phyloP scores from a whole-genome alignment of 2,329 filamentous ascomycete genomes.

The Beauveria sp. region DNA sequence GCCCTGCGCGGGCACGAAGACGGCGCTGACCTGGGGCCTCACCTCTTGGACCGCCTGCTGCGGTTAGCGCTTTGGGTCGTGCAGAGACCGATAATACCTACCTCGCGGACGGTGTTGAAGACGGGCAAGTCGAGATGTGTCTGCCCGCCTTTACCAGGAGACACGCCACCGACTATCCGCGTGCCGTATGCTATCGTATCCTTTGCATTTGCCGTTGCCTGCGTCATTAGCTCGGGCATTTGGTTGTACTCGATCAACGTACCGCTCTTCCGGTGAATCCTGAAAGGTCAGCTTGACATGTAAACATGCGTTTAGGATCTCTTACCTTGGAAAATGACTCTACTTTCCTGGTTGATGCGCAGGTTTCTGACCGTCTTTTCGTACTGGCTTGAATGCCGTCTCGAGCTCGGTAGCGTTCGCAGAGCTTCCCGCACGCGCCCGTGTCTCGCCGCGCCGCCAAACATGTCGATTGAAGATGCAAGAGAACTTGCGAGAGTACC shows the following conservation, averaged over 20 bases:
- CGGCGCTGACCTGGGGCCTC: slow-evolving; percentile 58
- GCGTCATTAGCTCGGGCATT: background rate
- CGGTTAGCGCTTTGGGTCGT: background rate
- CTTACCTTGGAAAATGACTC: slow-evolving; percentile 30
- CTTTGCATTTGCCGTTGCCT: slow-evolving; percentile 31
- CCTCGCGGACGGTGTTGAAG: slow-evolving; percentile 27
- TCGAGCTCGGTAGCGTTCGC: background rate
- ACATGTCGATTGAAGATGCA: background rate
- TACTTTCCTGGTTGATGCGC: slow-evolving; percentile 19
- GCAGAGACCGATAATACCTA: slow-evolving; percentile 8
- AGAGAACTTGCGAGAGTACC: too few species aligned
- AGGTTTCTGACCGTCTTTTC: slow-evolving; percentile 25
- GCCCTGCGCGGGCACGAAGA: slow-evolving; percentile 64
- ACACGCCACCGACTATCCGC: slow-evolving; percentile 30
- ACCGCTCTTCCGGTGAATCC: slow-evolving; percentile 33
- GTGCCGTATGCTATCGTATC: slow-evolving; percentile 33
- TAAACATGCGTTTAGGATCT: too few species aligned
- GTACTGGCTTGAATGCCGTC: slow-evolving; percentile 14
- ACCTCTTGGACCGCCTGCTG: slow-evolving; percentile 26
- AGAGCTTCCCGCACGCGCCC: background rate
- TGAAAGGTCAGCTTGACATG: slow-evolving; percentile 8
- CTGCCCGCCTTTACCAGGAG: slow-evolving; percentile 27
- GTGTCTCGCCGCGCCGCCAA: background rate
- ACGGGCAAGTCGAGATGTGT: slow-evolving; percentile 28
- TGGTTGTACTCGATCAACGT: background rate